Evolutionary conservation across 495 filamentous ascomycete genomes (phyloP), one percentile per base, ranked within the genome.

Genomic region (Penicillium macrosclerotiorum): DNA sequence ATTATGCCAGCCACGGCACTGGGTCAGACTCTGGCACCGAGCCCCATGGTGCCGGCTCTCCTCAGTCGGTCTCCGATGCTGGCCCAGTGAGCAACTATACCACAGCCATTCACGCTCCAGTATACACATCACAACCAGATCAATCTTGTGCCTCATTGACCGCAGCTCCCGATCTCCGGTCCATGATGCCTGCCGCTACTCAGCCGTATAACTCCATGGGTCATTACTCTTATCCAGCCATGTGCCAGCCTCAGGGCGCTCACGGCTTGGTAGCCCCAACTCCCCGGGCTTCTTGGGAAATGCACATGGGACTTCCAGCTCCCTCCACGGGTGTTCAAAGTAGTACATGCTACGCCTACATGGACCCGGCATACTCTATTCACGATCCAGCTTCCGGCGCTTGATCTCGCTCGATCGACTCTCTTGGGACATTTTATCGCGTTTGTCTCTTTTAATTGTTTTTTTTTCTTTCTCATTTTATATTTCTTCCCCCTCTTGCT

Each of bases 21-120:
- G 64, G 61, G 14, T 75, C 75, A 11, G 69, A 76, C 37, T 67
- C 65, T 11, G 61, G 65, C 27, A 64, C 68, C 23, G 69, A 74
- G 41, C 49, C 66, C 42, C 66, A 65, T 12, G 64, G 57, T 40
- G 63, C 64, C 14, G 49, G 58, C 16, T 76, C 75, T 18, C 74
- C 75, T 3, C 70, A 69, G 40, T 75, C 72, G 7, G 57, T 71
- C 9, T 68, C 72, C 6, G 72, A 73, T 16, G 55, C 61, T 24
- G 54, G 63, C 9, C 56, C 62, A 1, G 57, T 58, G 4, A 67
- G 50, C 39, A 59, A 55, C 19, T 75, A 75, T 37, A 55, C 57
- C 19, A 31, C 55, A 13, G 43, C 30, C 23, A 45, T 71, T 23
- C 39, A 48, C 12, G 52, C 58, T 1, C 44, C 65, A 16, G 40